phyloP scores from a whole-genome alignment of 2,329 filamentous ascomycete species.

The Microdochium trichocladiopsis region DNA sequence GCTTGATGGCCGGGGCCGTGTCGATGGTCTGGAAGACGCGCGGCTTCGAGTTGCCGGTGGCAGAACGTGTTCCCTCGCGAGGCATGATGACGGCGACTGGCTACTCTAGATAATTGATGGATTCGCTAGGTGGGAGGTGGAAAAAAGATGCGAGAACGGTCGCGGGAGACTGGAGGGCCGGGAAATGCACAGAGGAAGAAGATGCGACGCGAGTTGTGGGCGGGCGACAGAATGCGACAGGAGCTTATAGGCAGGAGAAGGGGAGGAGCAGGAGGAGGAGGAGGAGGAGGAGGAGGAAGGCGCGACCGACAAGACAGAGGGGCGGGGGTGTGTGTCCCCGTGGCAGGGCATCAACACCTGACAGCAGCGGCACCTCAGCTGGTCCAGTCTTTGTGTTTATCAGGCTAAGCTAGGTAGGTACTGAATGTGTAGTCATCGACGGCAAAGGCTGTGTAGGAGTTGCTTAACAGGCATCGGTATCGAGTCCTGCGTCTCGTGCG shows the following conservation, averaged over 20 bases:
- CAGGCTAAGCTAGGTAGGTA: no score
- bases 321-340: no score
- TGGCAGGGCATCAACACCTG: no score
- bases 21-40: constrained; percentile 43
- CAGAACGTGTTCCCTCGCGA: constrained; percentile 44
- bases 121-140: background rate
- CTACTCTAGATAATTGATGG: no score
- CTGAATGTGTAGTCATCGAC: no score
- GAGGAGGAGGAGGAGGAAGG: constrained; percentile 5
- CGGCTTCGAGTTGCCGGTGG: constrained; percentile 44
- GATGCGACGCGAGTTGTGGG: constrained; percentile 14
- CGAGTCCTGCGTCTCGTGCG: background rate
- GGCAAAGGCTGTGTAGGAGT: no score
- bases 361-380: background rate
- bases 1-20: constrained; percentile 36
- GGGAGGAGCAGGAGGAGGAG: constrained; percentile 7
- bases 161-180: constrained; percentile 13
- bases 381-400: no score
- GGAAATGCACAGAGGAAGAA: constrained; percentile 7
- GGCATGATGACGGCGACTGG: constrained; percentile 27
- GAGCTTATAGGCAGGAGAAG: constrained; percentile 6
- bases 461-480: no score
- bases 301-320: no score
- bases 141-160: constrained; percentile 2
- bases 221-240: constrained; percentile 21